Evolutionary conservation across 1,284 basidiomycete genomes (phyloP).

Genomic region (Ustilago sp.): DNA sequence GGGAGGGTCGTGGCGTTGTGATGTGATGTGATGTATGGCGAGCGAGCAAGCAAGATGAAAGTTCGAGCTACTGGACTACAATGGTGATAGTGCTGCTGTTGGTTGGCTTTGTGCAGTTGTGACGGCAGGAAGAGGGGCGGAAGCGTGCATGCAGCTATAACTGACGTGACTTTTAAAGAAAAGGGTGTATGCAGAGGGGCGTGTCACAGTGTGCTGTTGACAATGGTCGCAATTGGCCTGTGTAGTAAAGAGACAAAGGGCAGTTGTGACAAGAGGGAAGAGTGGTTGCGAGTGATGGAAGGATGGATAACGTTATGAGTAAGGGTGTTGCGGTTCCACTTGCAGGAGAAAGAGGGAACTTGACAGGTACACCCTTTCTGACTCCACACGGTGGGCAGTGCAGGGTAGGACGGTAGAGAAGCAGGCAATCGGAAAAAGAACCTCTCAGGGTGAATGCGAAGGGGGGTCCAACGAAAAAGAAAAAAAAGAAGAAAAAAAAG

Average conservation of each 20-base stretch:
- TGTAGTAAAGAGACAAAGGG: conserved; percentile 14
- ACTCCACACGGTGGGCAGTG: background rate
- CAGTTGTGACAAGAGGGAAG: conserved; percentile 11
- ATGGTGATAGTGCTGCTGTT: background rate
- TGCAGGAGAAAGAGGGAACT: background rate
- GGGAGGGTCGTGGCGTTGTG: conserved; percentile 22
- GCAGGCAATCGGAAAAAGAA: background rate
- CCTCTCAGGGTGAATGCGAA: background rate
- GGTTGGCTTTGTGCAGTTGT: conserved; percentile 7
- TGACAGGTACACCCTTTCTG: conserved; percentile 4
- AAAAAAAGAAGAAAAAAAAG: too few relatives aligned
- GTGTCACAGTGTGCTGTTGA: conserved; percentile 4
- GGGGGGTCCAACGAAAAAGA: conserved; percentile 14
- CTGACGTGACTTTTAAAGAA: conserved; percentile 21
- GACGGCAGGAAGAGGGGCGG: conserved; percentile 28
- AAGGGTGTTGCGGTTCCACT: background rate
- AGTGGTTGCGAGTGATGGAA: conserved; percentile 8
- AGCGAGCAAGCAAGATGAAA: conserved; percentile 18
- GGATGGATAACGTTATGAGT: conserved; percentile 32
- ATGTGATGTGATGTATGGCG: conserved; percentile 31
- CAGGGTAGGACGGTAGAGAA: background rate
- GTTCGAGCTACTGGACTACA: conserved; percentile 9
- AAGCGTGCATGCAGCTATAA: conserved; percentile 24
- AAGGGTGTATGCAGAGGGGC: conserved; percentile 5
- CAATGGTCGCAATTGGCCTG: conserved; percentile 7